phyloP scores from a whole-genome alignment of 345 rosid species.

The Kandelia obovata region DNA sequence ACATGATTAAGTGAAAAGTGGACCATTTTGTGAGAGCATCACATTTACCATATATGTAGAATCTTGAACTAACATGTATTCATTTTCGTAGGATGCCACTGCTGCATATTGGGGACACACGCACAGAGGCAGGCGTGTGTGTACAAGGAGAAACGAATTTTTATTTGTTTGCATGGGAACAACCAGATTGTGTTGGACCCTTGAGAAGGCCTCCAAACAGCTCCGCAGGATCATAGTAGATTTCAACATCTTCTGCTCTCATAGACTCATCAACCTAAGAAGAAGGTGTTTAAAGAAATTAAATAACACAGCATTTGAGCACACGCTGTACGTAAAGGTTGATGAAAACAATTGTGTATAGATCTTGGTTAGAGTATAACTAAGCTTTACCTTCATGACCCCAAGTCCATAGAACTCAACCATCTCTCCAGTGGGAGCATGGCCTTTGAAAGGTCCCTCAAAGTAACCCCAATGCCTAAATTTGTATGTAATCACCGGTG shows the following conservation, averaged over 20 bases:
- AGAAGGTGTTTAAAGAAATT: not conserved
- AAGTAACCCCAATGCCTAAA: constrained; percentile 90
- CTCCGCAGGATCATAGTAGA: constrained; percentile 65
- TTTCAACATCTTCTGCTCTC: constrained; percentile 59
- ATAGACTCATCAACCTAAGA: constrained; percentile 55
- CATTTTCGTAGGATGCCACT: too few species aligned
- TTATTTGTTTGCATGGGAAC: too few species aligned
- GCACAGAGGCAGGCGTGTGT: too few species aligned
- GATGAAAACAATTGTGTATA: too few species aligned
- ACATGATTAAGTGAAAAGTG: too few species aligned
- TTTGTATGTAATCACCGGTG: constrained; percentile 68
- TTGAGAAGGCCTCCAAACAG: constrained; percentile 59
- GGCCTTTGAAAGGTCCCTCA: constrained; percentile 68
- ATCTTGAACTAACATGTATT: too few species aligned
- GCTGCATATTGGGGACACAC: too few species aligned
- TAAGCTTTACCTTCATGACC: constrained; percentile 50
- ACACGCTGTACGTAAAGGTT: too few species aligned
- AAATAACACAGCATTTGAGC: too few species aligned
- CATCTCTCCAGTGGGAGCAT: constrained; percentile 65
- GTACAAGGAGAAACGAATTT: too few species aligned
- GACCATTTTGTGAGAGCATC: too few species aligned
- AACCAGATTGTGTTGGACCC: constrained; percentile 11
- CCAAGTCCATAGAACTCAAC: constrained; percentile 62
- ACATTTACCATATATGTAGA: too few species aligned
- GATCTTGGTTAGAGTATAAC: not conserved